Conservation (phyloP, 2,329 filamentous ascomycete species). For the Colletotrichum tofieldiae region DNA sequence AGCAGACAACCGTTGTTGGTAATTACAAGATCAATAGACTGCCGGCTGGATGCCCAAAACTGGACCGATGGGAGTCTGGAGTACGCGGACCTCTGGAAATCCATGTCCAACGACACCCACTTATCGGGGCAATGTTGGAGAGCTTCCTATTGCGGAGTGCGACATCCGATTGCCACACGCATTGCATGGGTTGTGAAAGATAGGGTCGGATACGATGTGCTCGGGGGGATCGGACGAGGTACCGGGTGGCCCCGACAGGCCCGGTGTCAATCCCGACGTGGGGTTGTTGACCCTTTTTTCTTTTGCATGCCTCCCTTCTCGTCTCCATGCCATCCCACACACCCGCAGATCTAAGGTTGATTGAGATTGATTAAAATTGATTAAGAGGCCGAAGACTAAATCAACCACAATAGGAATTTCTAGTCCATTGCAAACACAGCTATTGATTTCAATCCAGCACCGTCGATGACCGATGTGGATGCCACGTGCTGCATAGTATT, state of each 20-base stretch:
- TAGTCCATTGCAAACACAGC: background rate
- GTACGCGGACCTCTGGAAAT: background rate
- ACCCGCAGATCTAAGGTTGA: background rate
- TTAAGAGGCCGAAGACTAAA: slow-evolving; percentile 3
- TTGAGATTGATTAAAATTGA: background rate
- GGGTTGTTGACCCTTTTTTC: background rate
- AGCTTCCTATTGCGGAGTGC: slow-evolving; percentile 34
- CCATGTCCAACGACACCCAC: slow-evolving; percentile 12
- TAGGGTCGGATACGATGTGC: background rate
- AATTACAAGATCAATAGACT: slow-evolving; percentile 20
- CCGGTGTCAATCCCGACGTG: slow-evolving; percentile 4
- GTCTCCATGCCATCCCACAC: background rate
- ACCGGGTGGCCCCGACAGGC: slow-evolving; percentile 16
- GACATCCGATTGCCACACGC: slow-evolving; percentile 11
- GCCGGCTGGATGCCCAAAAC: slow-evolving; percentile 28
- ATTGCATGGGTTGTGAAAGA: background rate
- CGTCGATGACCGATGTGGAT: background rate
- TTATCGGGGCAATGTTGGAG: background rate
- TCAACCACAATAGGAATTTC: background rate
- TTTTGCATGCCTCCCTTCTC: background rate
- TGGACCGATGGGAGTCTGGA: slow-evolving; percentile 10
- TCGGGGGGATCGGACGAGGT: slow-evolving; percentile 16
- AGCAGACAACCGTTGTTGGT: background rate
- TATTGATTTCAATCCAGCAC: background rate
- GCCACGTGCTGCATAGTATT: slow-evolving; percentile 13